Conservation (phyloP, 306 rosid species). For the Echinosophora koreensis region DNA sequence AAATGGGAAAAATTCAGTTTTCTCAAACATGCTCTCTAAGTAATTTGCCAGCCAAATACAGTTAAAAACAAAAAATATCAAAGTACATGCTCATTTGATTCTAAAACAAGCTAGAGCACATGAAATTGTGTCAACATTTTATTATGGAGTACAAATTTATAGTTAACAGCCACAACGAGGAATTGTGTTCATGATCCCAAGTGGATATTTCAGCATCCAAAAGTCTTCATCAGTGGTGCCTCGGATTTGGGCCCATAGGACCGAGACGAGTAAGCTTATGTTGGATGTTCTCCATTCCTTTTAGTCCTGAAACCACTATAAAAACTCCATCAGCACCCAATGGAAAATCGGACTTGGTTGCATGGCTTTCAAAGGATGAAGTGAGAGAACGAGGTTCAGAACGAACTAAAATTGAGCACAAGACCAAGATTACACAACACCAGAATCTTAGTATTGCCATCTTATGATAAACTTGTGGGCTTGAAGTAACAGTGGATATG, state of each 20-base stretch:
- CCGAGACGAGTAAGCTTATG: slow-evolving; percentile 6
- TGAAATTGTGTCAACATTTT: neutral
- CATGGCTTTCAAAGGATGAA: neutral
- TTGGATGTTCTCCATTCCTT: neutral
- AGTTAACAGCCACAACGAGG: neutral
- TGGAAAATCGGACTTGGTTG: slow-evolving; percentile 20
- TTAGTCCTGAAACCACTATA: slow-evolving; percentile 15
- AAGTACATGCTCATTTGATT: neutral
- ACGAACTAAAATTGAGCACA: neutral
- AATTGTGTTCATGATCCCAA: neutral
- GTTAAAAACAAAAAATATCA: neutral
- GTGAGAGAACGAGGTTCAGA: slow-evolving; percentile 36
- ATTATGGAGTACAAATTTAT: neutral
- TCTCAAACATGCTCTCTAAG: no score
- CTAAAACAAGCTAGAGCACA: neutral
- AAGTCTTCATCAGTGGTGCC: slow-evolving; percentile 35
- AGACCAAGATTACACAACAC: slow-evolving; percentile 32
- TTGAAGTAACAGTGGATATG: neutral
- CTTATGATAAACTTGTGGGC: neutral
- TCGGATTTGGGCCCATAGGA: slow-evolving; percentile 46
- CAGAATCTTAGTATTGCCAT: slow-evolving; percentile 36
- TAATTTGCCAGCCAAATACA: neutral
- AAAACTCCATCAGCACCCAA: neutral
- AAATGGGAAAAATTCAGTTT: no score
- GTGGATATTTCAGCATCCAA: neutral